These are phyloP conservation scores for Leptodontidium sp. DNA, from an alignment of 2,329 filamentous ascomycete genomes.

Conservation along the genomic window DNA sequence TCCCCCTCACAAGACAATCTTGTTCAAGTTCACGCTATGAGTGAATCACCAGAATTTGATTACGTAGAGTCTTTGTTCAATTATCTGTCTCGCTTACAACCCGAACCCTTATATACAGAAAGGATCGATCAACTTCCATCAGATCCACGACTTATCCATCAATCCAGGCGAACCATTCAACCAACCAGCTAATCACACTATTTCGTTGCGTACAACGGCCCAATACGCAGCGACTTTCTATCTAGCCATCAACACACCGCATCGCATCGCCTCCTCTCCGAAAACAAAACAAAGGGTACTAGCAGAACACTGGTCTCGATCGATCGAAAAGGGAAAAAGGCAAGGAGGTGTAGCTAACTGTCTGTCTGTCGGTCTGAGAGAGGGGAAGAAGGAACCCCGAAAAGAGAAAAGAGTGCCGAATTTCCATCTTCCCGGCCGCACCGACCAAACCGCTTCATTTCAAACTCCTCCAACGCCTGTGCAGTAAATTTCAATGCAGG, in stretches of 20 bases:
- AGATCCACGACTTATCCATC: slow-evolving; percentile 11
- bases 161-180: slow-evolving; percentile 2
- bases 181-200: not conserved
- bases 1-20: no score
- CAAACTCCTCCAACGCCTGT: slow-evolving; percentile 44
- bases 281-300: not conserved
- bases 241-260: not conserved
- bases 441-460: slow-evolving; percentile 13
- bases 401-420: not conserved
- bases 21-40: no score
- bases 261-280: not conserved
- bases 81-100: slow-evolving; percentile 31
- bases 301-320: slow-evolving; percentile 6
- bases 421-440: slow-evolving; percentile 2
- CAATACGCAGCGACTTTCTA: not conserved
- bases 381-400: not conserved
- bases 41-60: no score
- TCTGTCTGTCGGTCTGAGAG: slow-evolving; percentile 9
- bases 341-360: slow-evolving; percentile 5
- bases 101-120: slow-evolving; percentile 40
- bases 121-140: slow-evolving; percentile 23
- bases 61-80: slow-evolving; percentile 31
- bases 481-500: slow-evolving; percentile 27
- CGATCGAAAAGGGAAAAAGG: slow-evolving; percentile 6
- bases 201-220: not conserved